Evolutionary conservation across 306 rosid genomes (phyloP).

Genomic region (Trichosanthes cucumerina): DNA sequence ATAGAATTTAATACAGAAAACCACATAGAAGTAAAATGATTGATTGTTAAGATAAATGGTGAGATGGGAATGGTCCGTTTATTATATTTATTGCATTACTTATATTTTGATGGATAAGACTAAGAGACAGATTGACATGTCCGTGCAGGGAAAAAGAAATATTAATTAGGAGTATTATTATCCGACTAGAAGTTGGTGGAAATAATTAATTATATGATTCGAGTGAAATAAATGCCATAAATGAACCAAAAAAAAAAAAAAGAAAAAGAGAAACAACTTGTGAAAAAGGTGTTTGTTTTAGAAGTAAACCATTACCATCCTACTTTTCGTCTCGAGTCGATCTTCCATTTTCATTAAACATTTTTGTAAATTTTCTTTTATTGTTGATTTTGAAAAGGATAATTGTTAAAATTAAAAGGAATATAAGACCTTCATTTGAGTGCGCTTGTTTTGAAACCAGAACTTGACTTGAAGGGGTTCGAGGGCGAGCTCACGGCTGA

Average conservation of each 20-base stretch:
- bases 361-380: too few species aligned
- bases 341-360: too few species aligned
- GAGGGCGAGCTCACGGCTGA: slow-evolving; percentile 55
- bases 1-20: not conserved
- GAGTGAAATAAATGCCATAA: not conserved
- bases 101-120: not conserved
- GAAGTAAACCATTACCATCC: not conserved
- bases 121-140: not conserved
- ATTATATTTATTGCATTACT: not conserved
- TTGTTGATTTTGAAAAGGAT: not conserved
- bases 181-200: not conserved
- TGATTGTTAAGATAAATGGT: not conserved
- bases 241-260: not conserved
- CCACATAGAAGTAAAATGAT: not conserved
- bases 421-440: slow-evolving; percentile 56
- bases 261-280: not conserved
- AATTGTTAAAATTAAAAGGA: not conserved
- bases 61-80: not conserved
- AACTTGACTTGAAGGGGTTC: slow-evolving; percentile 78
- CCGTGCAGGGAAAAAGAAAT: not conserved
- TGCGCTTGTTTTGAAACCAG: slow-evolving; percentile 90
- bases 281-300: not conserved
- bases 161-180: not conserved
- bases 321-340: too few species aligned
- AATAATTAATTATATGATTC: not conserved